Evolutionary conservation across 371 early-diverging fungal genomes (phyloP), one percentile per base, ranked within the genome.

Genomic region (Syncephalis plumigaleata): DNA sequence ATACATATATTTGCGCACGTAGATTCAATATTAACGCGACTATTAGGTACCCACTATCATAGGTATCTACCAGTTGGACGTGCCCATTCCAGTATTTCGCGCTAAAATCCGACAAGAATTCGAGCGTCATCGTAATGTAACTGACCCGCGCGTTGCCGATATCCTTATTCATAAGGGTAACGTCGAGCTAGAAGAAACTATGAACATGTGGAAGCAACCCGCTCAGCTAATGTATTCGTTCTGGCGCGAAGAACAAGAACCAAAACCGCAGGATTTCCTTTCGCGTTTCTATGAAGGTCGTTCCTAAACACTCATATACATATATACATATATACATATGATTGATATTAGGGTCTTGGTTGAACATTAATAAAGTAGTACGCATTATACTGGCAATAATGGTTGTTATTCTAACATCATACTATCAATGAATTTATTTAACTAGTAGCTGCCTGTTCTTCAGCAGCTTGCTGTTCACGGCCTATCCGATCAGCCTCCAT

Each of bases 181-280:
- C 45, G 71, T 73, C 58, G 94, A 94, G 57, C 80, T 73, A 50
- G 85, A 90, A 59, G 96, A 96, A 67, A 89, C 91, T 8, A 66
- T 89, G 66, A 91, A 94, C 54, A 71, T 79, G 43, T 96, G 96
- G 96, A 96, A 92, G 69, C 87, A 90, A 67, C 75, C 70, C 54
- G 79, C 81, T 49, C 93, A 92, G 47, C 73, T 93, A 45, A 77
- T 88, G 74, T 76, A 82, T 53, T 94, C 82, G 72, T 93, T 93
- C 69, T 66, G 63, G 55, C 74, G 79, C 49, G 80, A 82, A 47
- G 82, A 84, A 55, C 68, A 67, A 39, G 71, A 73, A 31, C 76
- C 83, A 18, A 77, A 83, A 65, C 75, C 83, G 18, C 59, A 67
- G 39, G 74, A 74, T 25, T 91, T 87, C 61, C 59, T 91, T 57